Evolutionary conservation across 257 asterid genomes (phyloP).

Genomic region (Plantago major): DNA sequence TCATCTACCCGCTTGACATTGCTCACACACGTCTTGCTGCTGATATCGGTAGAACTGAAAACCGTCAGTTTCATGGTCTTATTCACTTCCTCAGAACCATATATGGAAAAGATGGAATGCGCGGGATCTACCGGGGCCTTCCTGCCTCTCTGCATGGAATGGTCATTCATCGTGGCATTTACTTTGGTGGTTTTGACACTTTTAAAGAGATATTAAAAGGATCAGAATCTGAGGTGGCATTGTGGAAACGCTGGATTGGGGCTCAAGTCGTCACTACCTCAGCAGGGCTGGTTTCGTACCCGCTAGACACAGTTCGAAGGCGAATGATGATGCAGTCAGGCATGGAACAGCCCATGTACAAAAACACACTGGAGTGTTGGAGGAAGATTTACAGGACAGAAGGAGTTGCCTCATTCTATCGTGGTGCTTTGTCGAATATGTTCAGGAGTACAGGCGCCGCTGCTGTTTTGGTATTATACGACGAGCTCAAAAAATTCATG

Average conservation of each 20-base stretch:
- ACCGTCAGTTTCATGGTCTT: slow-evolving; percentile 85
- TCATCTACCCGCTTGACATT: slow-evolving; percentile 92
- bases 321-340: slow-evolving; percentile 99
- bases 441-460: slow-evolving; percentile 98
- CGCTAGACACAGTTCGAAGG: slow-evolving; percentile 87
- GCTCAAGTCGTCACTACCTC: slow-evolving; percentile 94
- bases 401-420: slow-evolving; percentile 77
- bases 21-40: slow-evolving; percentile 98
- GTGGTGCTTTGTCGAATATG: slow-evolving; percentile 87
- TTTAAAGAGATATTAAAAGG: slow-evolving; percentile 59
- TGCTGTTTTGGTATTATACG: slow-evolving; percentile 88
- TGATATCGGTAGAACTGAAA: slow-evolving; percentile 67
- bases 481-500: slow-evolving; percentile 86
- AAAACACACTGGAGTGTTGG: slow-evolving; percentile 79
- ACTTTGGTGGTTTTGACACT: slow-evolving; percentile 88
- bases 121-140: slow-evolving; percentile 83
- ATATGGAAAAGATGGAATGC: slow-evolving; percentile 54
- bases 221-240: slow-evolving; percentile 44
- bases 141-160: slow-evolving; percentile 93
- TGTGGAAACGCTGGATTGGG: slow-evolving; percentile 90
- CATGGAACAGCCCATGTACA: slow-evolving; percentile 58
- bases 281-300: slow-evolving; percentile 85
- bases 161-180: slow-evolving; percentile 85
- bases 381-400: slow-evolving; percentile 59
- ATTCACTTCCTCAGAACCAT: slow-evolving; percentile 66